Conservation (phyloP, 306 rosid genomes). For the Cucumis sativus region DNA sequence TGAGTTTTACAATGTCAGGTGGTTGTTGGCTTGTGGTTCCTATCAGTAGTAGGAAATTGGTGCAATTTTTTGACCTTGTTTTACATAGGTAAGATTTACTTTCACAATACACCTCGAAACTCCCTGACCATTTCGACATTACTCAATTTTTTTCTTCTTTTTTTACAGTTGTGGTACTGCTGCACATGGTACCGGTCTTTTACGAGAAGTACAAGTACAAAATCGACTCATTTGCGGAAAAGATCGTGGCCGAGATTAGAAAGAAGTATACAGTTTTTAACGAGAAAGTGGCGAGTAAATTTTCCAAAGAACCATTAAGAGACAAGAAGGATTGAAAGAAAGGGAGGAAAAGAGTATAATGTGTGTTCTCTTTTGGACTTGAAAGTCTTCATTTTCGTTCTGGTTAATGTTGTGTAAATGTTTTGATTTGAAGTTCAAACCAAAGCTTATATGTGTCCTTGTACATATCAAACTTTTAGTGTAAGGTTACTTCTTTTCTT, state of each 20-base stretch:
- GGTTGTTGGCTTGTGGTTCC: conserved; percentile 65
- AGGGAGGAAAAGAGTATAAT: not conserved
- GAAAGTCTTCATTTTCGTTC: not conserved
- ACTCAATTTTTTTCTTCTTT: not conserved
- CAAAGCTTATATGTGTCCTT: too few relatives aligned
- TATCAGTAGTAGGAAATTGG: conserved; percentile 60
- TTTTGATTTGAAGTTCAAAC: not conserved
- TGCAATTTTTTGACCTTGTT: conserved; percentile 83
- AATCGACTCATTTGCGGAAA: conserved; percentile 59
- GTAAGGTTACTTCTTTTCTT: too few relatives aligned
- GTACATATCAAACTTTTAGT: too few relatives aligned
- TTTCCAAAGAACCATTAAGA: conserved; percentile 38
- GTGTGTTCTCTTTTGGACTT: too few relatives aligned
- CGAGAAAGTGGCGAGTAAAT: conserved; percentile 58
- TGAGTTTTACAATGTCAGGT: conserved; percentile 23
- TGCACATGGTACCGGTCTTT: conserved; percentile 59
- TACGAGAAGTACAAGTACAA: conserved; percentile 64
- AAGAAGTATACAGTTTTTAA: conserved; percentile 65
- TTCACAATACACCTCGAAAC: not conserved
- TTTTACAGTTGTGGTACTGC: conserved; percentile 52
- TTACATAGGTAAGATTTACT: conserved; percentile 40
- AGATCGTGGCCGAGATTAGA: conserved; percentile 44
- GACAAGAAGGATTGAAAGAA: conserved; percentile 34
- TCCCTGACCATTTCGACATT: not conserved
- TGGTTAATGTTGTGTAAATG: not conserved